Percentiles rank a stretch among this genome's conserved stretches.
These are phyloP conservation scores for Mycena indigotica DNA, from an alignment of 768 basidiomycete genomes.

Conservation along the genomic window DNA sequence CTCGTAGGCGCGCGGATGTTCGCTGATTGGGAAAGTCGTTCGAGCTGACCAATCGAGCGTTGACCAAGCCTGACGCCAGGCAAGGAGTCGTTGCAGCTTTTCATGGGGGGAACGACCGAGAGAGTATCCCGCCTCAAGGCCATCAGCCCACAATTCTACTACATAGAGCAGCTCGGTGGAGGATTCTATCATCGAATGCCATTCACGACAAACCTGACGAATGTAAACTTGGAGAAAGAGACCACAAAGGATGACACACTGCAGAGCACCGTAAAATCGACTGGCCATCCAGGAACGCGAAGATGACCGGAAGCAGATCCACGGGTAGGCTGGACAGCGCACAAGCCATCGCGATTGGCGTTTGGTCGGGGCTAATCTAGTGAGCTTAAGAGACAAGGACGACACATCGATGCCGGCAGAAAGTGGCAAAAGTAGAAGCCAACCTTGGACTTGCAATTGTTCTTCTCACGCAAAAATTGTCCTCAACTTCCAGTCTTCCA, in stretches of 20 bases:
- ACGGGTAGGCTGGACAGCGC: constrained; percentile 1
- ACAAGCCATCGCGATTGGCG: background rate
- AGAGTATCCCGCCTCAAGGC: background rate
- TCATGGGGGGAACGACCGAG: background rate
- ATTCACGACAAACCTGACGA: constrained; percentile 34
- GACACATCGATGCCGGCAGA: background rate
- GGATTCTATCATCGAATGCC: constrained; percentile 22
- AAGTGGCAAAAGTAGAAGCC: no score
- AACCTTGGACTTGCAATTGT: no score
- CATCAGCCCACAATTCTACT: constrained; percentile 37
- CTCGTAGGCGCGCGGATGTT: constrained; percentile 48
- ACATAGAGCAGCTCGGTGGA: constrained; percentile 38
- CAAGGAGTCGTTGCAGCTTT: background rate
- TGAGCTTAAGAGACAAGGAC: background rate
- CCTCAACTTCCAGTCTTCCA: no score
- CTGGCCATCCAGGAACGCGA: constrained; percentile 5
- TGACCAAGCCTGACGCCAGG: constrained; percentile 11
- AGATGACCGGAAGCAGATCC: constrained; percentile 10
- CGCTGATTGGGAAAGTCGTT: background rate
- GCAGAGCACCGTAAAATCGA: constrained; percentile 5
- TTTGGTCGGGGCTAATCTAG: background rate
- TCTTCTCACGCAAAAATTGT: no score
- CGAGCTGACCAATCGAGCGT: constrained; percentile 12
- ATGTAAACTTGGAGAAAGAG: background rate
- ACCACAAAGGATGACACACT: background rate